These are phyloP conservation scores for Lichtheimia hyalospora DNA, from an alignment of 371 early-diverging fungal genomes.

Conservation along the genomic window DNA sequence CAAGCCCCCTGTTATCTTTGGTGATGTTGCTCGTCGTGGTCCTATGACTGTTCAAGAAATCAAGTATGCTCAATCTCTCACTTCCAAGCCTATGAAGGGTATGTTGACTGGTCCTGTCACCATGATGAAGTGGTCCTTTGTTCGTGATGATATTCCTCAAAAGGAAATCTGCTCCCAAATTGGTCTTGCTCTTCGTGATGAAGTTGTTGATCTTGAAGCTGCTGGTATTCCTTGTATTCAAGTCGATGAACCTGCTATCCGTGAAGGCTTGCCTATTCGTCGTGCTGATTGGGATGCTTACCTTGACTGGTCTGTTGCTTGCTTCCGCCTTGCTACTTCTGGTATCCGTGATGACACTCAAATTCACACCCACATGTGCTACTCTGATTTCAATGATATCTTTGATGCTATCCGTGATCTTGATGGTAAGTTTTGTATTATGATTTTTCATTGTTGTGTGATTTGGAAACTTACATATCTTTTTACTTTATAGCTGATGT, in stretches of 20 bases:
- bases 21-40: constrained; percentile 88
- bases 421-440: constrained; percentile 51
- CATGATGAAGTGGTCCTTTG: constrained; percentile 96
- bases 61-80: constrained; percentile 86
- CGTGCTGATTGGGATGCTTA: constrained; percentile 85
- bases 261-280: constrained; percentile 96
- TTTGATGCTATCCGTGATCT: constrained; percentile 86
- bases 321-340: constrained; percentile 89
- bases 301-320: constrained; percentile 93
- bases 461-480: not conserved
- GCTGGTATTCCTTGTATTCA: constrained; percentile 94
- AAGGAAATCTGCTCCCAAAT: constrained; percentile 84
- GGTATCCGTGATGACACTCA: constrained; percentile 89
- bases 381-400: constrained; percentile 98
- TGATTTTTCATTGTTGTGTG: not conserved
- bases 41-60: constrained; percentile 90
- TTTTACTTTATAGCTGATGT: constrained; percentile 71
- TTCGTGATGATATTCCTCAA: constrained; percentile 94
- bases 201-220: constrained; percentile 90
- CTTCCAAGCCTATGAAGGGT: constrained; percentile 92
- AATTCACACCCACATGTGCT: constrained; percentile 97
- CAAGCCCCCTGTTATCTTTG: constrained; percentile 89
- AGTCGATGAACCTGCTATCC: constrained; percentile 98
- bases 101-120: constrained; percentile 95
- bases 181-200: constrained; percentile 95